These are phyloP conservation scores for Ilex aquifolium DNA, from an alignment of 257 asterid species.

Conservation along the genomic window DNA sequence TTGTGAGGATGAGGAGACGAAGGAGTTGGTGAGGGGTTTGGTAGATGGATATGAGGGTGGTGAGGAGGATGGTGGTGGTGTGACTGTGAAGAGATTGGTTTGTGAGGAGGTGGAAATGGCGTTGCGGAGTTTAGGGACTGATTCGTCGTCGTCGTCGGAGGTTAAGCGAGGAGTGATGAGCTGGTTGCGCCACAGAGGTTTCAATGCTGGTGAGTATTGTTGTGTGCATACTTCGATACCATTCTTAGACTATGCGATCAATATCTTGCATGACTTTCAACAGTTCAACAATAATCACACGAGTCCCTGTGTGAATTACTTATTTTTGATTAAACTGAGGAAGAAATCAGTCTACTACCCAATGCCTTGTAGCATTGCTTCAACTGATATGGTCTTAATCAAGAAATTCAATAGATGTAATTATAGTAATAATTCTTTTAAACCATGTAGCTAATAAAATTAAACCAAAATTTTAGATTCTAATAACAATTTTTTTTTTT, in stretches of 20 bases:
- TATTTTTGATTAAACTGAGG: too few relatives aligned
- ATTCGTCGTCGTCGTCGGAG: constrained; percentile 5
- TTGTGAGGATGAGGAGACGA: constrained; percentile 11
- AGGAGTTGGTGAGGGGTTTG: constrained; percentile 14
- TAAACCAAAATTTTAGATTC: too few relatives aligned
- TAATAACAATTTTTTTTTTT: too few relatives aligned
- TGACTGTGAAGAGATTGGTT: constrained; percentile 7
- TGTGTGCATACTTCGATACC: background rate
- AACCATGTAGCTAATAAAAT: too few relatives aligned
- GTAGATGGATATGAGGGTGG: constrained; percentile 6
- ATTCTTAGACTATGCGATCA: too few relatives aligned
- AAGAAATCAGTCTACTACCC: background rate
- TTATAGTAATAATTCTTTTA: too few relatives aligned
- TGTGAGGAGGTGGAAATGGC: constrained; percentile 15
- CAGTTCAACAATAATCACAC: too few relatives aligned
- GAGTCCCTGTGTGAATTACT: too few relatives aligned
- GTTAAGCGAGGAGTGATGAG: constrained; percentile 32
- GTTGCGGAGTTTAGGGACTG: constrained; percentile 6
- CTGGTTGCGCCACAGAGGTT: constrained; percentile 27
- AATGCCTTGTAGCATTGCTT: background rate
- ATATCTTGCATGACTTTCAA: too few relatives aligned
- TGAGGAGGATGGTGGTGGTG: background rate
- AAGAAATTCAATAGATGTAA: background rate
- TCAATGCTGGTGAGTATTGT: constrained; percentile 28
- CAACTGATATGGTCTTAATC: background rate